phyloP scores from a whole-genome alignment of 805 yeast genomes.

The Candida schatavii region DNA sequence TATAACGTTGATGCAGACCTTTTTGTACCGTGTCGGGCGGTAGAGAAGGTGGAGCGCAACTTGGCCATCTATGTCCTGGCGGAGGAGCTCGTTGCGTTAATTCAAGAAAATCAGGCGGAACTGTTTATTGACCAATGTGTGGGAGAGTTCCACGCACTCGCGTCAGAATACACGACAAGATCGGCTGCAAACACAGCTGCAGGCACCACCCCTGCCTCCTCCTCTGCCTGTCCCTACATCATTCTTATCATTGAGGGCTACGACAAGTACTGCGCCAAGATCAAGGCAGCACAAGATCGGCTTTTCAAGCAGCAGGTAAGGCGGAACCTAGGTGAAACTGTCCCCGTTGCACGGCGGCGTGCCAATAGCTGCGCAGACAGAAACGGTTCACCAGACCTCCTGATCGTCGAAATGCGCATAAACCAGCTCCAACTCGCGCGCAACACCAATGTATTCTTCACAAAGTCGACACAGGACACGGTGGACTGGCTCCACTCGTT shows the following conservation, averaged over 20 bases:
- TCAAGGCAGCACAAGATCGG: slow-evolving; percentile 46
- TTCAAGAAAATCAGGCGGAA: slow-evolving; percentile 12
- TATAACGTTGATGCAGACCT: slow-evolving; percentile 49
- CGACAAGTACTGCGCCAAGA: slow-evolving; percentile 42
- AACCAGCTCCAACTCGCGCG: slow-evolving; percentile 45
- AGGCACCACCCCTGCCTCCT: slow-evolving; percentile 39
- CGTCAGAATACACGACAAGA: neutral
- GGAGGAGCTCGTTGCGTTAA: slow-evolving; percentile 33
- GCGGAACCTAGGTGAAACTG: slow-evolving; percentile 15
- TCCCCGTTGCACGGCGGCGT: neutral
- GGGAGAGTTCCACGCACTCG: neutral
- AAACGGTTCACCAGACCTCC: neutral
- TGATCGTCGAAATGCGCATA: slow-evolving; percentile 29
- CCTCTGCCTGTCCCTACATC: too few species aligned
- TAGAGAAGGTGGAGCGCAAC: slow-evolving; percentile 41
- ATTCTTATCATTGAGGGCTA: slow-evolving; percentile 49
- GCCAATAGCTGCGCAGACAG: too few species aligned
- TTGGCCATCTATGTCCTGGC: slow-evolving; percentile 47
- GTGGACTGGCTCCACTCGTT: slow-evolving; percentile 54
- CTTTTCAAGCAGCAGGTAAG: slow-evolving; percentile 39
- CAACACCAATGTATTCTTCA: slow-evolving; percentile 50
- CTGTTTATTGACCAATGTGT: slow-evolving; percentile 2
- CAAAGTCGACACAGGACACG: slow-evolving; percentile 45
- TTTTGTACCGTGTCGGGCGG: slow-evolving; percentile 51
- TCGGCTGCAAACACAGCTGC: neutral